phyloP scores from a whole-genome alignment of 2,329 filamentous ascomycete genomes.

The Metarhizium anisopliae region DNA sequence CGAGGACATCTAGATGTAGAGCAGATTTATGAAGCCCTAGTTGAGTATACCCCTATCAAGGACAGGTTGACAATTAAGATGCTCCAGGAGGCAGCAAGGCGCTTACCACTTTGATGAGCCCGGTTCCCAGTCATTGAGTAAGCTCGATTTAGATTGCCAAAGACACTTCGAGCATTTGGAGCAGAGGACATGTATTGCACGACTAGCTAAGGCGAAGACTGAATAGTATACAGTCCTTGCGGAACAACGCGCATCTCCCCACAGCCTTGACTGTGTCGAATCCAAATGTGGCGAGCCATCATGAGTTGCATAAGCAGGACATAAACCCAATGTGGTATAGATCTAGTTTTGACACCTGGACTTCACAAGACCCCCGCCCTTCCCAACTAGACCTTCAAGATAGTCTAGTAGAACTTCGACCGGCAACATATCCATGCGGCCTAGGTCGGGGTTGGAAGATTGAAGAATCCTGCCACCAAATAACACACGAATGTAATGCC shows the following conservation, averaged over 20 bases:
- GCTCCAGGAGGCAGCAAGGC: not conserved
- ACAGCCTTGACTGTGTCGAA: not conserved
- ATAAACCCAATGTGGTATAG: not conserved
- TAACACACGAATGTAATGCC: conserved; percentile 55
- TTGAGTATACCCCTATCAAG: not conserved
- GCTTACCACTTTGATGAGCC: not conserved
- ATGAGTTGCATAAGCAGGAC: not conserved
- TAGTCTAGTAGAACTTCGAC: conserved; percentile 56
- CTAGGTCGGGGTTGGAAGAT: conserved; percentile 62
- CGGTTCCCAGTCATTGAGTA: not conserved
- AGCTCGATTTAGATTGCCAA: too few relatives aligned
- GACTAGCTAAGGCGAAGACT: too few relatives aligned
- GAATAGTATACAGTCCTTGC: not conserved
- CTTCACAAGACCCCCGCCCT: conserved; percentile 33
- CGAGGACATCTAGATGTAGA: not conserved
- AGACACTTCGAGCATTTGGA: not conserved
- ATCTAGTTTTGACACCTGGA: conserved; percentile 14
- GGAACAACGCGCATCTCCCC: not conserved
- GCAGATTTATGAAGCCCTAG: conserved; percentile 1
- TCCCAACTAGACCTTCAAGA: conserved; percentile 61
- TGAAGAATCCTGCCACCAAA: conserved; percentile 59
- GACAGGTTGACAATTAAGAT: not conserved
- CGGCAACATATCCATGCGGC: conserved; percentile 61
- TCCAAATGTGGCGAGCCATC: conserved; percentile 2
- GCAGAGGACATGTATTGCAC: not conserved